Evolutionary conservation across 192 early-diverging fungal genomes (phyloP), one percentile per base, ranked within the genome.

Genomic region (Backusella luteola): DNA sequence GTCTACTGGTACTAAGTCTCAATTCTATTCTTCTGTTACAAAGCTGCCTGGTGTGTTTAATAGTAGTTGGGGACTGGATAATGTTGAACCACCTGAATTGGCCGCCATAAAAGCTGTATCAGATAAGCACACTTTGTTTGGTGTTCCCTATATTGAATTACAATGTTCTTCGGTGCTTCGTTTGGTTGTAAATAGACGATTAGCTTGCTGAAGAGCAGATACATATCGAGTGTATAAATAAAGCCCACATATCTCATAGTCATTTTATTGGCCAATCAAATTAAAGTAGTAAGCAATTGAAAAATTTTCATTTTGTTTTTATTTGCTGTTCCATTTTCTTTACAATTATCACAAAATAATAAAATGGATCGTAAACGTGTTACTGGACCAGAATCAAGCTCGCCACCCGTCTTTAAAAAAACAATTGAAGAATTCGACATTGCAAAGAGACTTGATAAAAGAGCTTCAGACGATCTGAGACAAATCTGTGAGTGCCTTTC

Each of bases 321-420:
- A 26, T 63, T 12, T 56, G 8, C 12, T 56, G 3, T 56, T 56
- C 23, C 3, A 26, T 59, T 59, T 59, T 59, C n/a, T 59, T 59
- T 70, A 8, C 41, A 26, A n/a, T 21, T 42, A 26, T 66, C 34
- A 29, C 21, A 26, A 63, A 4, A 26, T 63, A 63, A 39, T 11
- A 39, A 34, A 32, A 85, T 86, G 79, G 88, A 89, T 78, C 77
- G 88, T 38, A 84, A 86, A 69, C 79, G 88, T 77, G 85, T 89
- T 68, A 72, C 77, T 73, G 88, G 88, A 41, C 88, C 88, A 15
- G 88, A 89, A 53, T 44, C 82, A 12, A 89, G 85, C 34, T 85
- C 84, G 3, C 71, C 80, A 29, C 88, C 88, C 17, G 76, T 89
- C 35, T 83, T 86, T 9, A 81, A 84, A 56, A 85, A 84, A 66